phyloP scores from a whole-genome alignment of 805 yeast genomes.

The Saccharomycopsis babjevae region DNA sequence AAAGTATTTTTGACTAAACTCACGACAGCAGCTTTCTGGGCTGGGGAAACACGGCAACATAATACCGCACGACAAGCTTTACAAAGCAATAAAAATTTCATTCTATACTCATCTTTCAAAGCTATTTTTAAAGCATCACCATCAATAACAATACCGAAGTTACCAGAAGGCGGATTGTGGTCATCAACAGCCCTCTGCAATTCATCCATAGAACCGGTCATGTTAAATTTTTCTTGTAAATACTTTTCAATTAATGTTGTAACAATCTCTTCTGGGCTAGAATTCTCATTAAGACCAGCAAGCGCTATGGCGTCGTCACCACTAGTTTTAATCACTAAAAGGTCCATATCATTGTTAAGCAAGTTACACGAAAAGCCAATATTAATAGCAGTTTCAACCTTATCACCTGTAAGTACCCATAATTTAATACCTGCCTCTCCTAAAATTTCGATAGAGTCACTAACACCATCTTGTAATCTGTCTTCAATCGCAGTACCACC shows the following conservation, averaged over 20 bases:
- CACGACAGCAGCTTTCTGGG: constrained; percentile 80
- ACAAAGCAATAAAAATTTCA: constrained; percentile 60
- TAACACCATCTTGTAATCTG: constrained; percentile 77
- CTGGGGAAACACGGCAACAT: constrained; percentile 83
- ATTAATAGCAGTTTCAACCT: constrained; percentile 82
- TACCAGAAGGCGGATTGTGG: constrained; percentile 60
- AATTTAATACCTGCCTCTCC: constrained; percentile 72
- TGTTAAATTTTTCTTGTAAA: constrained; percentile 42
- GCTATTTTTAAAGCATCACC: constrained; percentile 66
- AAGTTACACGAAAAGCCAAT: constrained; percentile 81
- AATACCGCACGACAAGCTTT: constrained; percentile 74
- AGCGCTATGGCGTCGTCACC: constrained; percentile 43
- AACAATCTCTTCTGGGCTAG: constrained; percentile 32
- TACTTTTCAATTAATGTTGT: constrained; percentile 41
- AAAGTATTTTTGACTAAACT: constrained; percentile 63
- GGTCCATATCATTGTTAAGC: constrained; percentile 65
- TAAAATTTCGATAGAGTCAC: constrained; percentile 62
- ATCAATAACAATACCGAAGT: constrained; percentile 64
- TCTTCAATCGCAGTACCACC: constrained; percentile 89
- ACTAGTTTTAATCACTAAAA: constrained; percentile 42
- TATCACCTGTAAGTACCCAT: constrained; percentile 84
- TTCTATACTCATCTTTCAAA: constrained; percentile 32
- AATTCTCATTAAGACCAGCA: constrained; percentile 30
- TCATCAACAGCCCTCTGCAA: constrained; percentile 41
- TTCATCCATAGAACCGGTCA: constrained; percentile 52